Evolutionary conservation across 2,329 filamentous ascomycete genomes (phyloP).

Genomic region (Pseudopyricularia cyperi): DNA sequence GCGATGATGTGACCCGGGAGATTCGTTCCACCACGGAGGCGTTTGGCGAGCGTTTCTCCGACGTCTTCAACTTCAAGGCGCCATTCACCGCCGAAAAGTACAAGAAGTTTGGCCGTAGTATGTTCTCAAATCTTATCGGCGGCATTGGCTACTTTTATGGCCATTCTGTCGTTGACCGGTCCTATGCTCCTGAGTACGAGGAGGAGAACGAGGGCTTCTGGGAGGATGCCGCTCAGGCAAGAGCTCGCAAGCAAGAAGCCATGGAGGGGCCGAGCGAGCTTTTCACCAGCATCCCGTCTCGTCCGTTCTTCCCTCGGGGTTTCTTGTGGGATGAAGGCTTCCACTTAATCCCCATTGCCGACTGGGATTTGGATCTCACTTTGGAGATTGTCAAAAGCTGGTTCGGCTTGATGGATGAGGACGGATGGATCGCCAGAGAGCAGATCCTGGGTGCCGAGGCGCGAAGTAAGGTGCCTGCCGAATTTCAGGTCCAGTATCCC

Average conservation of each 20-base stretch:
- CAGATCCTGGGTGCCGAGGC: constrained; percentile 89
- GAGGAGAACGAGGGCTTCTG: constrained; percentile 94
- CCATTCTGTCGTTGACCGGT: constrained; percentile 76
- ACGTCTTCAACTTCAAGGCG: constrained; percentile 57
- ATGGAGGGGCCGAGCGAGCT: constrained; percentile 76
- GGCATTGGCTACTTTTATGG: constrained; percentile 95
- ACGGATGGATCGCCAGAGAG: constrained; percentile 95
- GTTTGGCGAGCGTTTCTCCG: constrained; percentile 64
- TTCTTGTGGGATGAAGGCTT: constrained; percentile 99
- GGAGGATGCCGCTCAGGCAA: constrained; percentile 76
- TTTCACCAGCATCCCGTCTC: constrained; percentile 81
- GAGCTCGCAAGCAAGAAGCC: constrained; percentile 52
- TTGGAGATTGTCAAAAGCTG: constrained; percentile 85
- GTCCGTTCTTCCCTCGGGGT: constrained; percentile 90
- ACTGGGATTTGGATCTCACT: constrained; percentile 87
- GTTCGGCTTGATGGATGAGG: constrained; percentile 91
- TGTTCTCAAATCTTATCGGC: constrained; percentile 89
- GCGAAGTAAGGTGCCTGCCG: constrained; percentile 80
- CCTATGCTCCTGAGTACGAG: constrained; percentile 83
- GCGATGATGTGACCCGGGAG: constrained; percentile 54
- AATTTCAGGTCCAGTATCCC: constrained; percentile 93
- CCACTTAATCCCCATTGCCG: constrained; percentile 77
- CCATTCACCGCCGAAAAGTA: constrained; percentile 68
- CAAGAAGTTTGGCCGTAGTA: constrained; percentile 66
- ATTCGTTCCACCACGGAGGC: constrained; percentile 46